phyloP scores from a whole-genome alignment of 1,139 yeast species.

The Yamadazyma blattariae region DNA sequence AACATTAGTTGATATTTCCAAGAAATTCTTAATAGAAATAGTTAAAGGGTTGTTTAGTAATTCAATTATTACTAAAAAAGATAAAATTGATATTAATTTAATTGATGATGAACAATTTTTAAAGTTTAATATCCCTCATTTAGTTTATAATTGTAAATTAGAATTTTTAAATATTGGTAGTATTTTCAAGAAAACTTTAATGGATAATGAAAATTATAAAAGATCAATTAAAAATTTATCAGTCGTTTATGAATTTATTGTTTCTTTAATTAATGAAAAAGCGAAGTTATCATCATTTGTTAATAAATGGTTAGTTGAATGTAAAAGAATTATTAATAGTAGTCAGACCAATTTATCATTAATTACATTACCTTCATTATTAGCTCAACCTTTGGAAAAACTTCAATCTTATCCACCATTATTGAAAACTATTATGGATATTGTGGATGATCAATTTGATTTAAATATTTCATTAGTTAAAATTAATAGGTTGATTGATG shows the following conservation, averaged over 20 bases:
- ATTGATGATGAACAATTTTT: slow-evolving; percentile 7
- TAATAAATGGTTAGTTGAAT: slow-evolving; percentile 14
- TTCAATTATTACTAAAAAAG: neutral
- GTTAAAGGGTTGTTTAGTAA: neutral
- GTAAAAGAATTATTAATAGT: slow-evolving; percentile 8
- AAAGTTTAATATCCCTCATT: slow-evolving; percentile 13
- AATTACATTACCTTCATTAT: slow-evolving; percentile 2
- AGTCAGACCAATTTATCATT: slow-evolving; percentile 4
- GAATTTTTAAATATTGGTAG: slow-evolving; percentile 18
- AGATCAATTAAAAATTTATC: slow-evolving; percentile 2
- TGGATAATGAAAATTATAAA: slow-evolving; percentile 7
- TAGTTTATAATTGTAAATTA: slow-evolving; percentile 16
- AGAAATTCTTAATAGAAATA: slow-evolving; percentile 3
- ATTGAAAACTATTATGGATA: slow-evolving; percentile 15
- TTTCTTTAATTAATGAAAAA: slow-evolving; percentile 5
- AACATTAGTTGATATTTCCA: slow-evolving; percentile 9
- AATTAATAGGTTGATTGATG: slow-evolving; percentile 15
- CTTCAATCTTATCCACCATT: slow-evolving; percentile 15
- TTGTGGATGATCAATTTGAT: slow-evolving; percentile 8
- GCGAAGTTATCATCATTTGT: slow-evolving; percentile 3
- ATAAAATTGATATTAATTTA: neutral
- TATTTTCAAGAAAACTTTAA: slow-evolving; percentile 11
- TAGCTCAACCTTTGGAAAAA: slow-evolving; percentile 14
- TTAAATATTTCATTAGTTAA: slow-evolving; percentile 17
- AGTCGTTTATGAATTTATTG: slow-evolving; percentile 6